Evolutionary conservation across 2,329 filamentous ascomycete genomes (phyloP).

Genomic region (Xylaria sp.): DNA sequence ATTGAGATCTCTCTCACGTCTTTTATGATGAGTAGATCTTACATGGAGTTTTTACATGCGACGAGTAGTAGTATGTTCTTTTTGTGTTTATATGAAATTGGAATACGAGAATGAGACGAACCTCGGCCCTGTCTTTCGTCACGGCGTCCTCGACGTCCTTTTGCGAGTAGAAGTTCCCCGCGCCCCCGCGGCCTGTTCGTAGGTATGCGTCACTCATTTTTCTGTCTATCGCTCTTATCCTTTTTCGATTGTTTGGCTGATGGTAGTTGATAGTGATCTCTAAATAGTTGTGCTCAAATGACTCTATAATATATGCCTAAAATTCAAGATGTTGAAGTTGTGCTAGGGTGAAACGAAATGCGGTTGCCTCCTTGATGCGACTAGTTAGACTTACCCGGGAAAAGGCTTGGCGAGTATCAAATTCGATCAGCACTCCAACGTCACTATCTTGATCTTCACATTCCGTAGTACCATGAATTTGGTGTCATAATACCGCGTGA

Average conservation of each 20-base stretch:
- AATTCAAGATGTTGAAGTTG: background rate
- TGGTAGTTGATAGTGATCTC: too few relatives aligned
- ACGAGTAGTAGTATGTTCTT: slow-evolving; percentile 21
- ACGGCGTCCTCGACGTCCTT: slow-evolving; percentile 60
- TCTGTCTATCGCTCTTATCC: background rate
- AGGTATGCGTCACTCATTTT: slow-evolving; percentile 57
- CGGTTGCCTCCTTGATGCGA: too few relatives aligned
- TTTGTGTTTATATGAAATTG: background rate
- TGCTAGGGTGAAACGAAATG: background rate
- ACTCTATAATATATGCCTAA: too few relatives aligned
- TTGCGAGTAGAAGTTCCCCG: slow-evolving; percentile 69
- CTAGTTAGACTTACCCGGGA: slow-evolving; percentile 26
- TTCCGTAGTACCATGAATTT: background rate
- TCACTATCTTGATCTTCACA: background rate
- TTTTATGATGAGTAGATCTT: background rate
- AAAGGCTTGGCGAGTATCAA: background rate
- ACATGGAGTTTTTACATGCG: slow-evolving; percentile 4
- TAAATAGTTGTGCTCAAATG: too few relatives aligned
- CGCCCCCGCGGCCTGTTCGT: slow-evolving; percentile 69
- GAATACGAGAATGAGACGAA: slow-evolving; percentile 32
- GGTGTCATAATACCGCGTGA: too few relatives aligned
- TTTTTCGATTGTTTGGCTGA: background rate
- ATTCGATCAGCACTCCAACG: slow-evolving; percentile 7
- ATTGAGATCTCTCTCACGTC: too few relatives aligned
- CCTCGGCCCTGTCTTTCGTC: slow-evolving; percentile 43